These are phyloP conservation scores for Triticum urartu DNA, from an alignment of 176 grass and related monocot genomes.

Conservation along the genomic window DNA sequence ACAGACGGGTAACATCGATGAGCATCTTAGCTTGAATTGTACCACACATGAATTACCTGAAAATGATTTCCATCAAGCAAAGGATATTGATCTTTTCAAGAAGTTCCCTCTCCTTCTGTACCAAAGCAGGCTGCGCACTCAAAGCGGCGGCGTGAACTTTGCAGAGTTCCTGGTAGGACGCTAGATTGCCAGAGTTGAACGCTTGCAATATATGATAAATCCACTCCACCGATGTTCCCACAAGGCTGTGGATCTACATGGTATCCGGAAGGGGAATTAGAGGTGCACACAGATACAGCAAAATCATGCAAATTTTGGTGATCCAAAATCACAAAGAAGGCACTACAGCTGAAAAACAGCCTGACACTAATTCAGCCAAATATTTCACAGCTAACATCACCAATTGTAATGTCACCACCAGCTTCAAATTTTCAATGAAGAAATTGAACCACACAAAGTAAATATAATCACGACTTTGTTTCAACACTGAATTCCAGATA, in stretches of 20 bases:
- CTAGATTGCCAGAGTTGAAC: slow-evolving; percentile 77
- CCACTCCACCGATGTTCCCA: slow-evolving; percentile 72
- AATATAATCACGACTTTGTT: background rate
- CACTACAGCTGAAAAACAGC: background rate
- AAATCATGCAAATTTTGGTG: background rate
- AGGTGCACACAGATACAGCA: too few relatives aligned
- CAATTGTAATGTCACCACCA: background rate
- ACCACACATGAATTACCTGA: slow-evolving; percentile 48
- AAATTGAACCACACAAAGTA: background rate
- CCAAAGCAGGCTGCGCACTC: slow-evolving; percentile 69
- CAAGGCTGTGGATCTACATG: slow-evolving; percentile 70
- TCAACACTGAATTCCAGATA: background rate
- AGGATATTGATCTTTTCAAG: slow-evolving; percentile 94
- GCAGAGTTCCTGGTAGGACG: slow-evolving; percentile 71
- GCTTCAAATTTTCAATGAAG: background rate
- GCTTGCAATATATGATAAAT: slow-evolving; percentile 80
- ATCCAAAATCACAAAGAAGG: background rate
- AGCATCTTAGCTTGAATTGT: background rate
- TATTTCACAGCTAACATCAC: background rate
- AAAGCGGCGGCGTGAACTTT: slow-evolving; percentile 59
- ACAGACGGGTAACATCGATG: background rate
- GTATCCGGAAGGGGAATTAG: slow-evolving; percentile 1
- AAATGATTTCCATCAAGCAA: slow-evolving; percentile 97
- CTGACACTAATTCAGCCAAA: background rate
- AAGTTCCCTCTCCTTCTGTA: slow-evolving; percentile 63